These are phyloP conservation scores for Ganoderma meredithae DNA, from an alignment of 1,284 basidiomycete species.

Conservation along the genomic window DNA sequence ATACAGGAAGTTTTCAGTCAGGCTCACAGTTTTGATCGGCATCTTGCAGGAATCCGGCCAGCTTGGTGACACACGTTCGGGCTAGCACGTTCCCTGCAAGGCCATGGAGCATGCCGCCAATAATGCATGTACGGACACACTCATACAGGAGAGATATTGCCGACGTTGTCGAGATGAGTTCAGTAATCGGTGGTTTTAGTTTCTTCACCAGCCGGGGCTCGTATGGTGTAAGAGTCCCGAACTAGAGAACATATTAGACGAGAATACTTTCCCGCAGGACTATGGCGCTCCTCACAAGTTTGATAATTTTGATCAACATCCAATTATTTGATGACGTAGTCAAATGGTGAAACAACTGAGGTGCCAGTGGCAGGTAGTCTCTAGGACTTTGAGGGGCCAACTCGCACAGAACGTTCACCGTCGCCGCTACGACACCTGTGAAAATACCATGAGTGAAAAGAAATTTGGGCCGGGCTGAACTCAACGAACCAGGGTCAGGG, in stretches of 20 bases:
- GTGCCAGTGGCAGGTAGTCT: slow-evolving; percentile 87
- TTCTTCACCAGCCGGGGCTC: slow-evolving; percentile 96
- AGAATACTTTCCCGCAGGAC: slow-evolving; percentile 17
- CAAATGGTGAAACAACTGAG: slow-evolving; percentile 93
- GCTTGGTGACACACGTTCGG: slow-evolving; percentile 90
- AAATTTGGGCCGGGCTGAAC: neutral
- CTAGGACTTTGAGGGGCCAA: slow-evolving; percentile 81
- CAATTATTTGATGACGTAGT: slow-evolving; percentile 97
- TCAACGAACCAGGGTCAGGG: slow-evolving; percentile 71
- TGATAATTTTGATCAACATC: slow-evolving; percentile 99
- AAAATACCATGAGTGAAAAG: neutral
- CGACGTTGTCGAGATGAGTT: slow-evolving; percentile 94
- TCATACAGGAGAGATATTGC: slow-evolving; percentile 98
- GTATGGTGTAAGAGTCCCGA: slow-evolving; percentile 88
- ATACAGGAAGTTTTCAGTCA: slow-evolving; percentile 12
- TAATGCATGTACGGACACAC: slow-evolving; percentile 98
- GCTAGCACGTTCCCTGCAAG: slow-evolving; percentile 85
- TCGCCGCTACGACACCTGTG: slow-evolving; percentile 86
- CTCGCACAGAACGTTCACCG: slow-evolving; percentile 96
- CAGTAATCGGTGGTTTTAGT: slow-evolving; percentile 91
- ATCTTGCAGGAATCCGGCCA: slow-evolving; percentile 92
- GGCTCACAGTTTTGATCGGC: slow-evolving; percentile 90
- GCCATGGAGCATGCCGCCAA: slow-evolving; percentile 94
- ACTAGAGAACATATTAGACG: slow-evolving; percentile 56
- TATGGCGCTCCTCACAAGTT: slow-evolving; percentile 68